Percentiles rank a stretch among this genome's conserved stretches.
Conservation (phyloP, 352 stramenopile genomes). For the Phytophthora sojae region DNA sequence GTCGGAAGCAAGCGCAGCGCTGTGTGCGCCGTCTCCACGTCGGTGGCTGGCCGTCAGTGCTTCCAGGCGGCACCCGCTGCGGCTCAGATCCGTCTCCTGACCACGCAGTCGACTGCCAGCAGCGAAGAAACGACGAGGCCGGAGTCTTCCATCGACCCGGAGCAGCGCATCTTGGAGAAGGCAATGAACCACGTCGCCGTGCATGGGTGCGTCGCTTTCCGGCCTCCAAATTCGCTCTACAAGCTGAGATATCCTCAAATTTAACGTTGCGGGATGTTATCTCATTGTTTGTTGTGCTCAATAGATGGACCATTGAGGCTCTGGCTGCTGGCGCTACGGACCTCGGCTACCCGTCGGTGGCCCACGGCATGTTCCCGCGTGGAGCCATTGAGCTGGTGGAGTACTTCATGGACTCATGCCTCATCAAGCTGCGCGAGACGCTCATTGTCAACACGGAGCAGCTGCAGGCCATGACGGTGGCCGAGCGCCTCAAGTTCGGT, state of each 20-base stretch:
- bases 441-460: conserved; percentile 66
- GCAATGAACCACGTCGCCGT: conserved; percentile 56
- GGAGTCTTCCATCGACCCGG: conserved; percentile 42
- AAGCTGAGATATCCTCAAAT: conserved; percentile 17
- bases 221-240: conserved; percentile 2
- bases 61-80: conserved; percentile 10
- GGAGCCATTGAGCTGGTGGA: conserved; percentile 84
- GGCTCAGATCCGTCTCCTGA: conserved; percentile 29
- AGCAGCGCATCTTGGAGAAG: conserved; percentile 62
- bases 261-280: conserved; percentile 15
- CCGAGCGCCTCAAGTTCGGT: conserved; percentile 87
- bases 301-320: conserved; percentile 83
- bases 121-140: conserved; percentile 26
- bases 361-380: conserved; percentile 84
- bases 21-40: conserved; percentile 8
- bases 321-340: conserved; percentile 75
- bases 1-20: conserved; percentile 20
- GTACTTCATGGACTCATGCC: conserved; percentile 86
- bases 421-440: conserved; percentile 63
- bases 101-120: conserved; percentile 19
- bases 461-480: conserved; percentile 72
- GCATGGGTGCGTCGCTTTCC: conserved; percentile 49
- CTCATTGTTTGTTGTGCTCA: conserved; percentile 4
- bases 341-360: conserved; percentile 76
- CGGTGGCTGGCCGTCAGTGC: conserved; percentile 10